Evolutionary conservation across 148 eudicot species (phyloP).

Genomic region (Heliosperma pusillum): DNA sequence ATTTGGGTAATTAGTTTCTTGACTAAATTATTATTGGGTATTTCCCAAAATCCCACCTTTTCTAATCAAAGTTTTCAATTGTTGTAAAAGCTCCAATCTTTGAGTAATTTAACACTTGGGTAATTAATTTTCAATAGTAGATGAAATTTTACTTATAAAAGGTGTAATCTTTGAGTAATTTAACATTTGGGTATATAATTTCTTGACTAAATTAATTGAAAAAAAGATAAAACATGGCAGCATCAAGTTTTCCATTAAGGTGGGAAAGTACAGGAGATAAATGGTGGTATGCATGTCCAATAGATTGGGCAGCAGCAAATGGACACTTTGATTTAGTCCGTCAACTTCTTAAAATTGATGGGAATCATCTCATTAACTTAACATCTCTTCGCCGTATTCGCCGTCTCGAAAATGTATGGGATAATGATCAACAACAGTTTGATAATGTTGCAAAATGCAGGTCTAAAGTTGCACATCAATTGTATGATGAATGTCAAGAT

Average conservation of each 20-base stretch:
- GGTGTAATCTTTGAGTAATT: background rate
- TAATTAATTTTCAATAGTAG: no score
- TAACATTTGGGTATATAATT: background rate
- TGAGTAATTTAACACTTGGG: no score
- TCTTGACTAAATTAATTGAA: background rate
- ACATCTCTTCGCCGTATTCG: conserved; percentile 86
- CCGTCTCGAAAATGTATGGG: conserved; percentile 94
- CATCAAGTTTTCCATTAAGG: conserved; percentile 57
- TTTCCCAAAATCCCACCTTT: conserved; percentile 15
- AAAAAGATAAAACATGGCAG: conserved; percentile 11
- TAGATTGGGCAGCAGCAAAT: conserved; percentile 95
- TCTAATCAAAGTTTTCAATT: no score
- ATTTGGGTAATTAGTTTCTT: background rate
- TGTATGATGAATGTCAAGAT: conserved; percentile 51
- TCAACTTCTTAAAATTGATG: conserved; percentile 75
- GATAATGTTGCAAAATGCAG: conserved; percentile 71
- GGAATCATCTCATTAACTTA: conserved; percentile 74
- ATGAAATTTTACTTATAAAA: no score
- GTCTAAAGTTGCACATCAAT: conserved; percentile 56
- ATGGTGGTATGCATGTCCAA: conserved; percentile 98
- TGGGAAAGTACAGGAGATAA: conserved; percentile 99
- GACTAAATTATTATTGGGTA: background rate
- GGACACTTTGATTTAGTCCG: conserved; percentile 90
- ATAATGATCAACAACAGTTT: conserved; percentile 59
- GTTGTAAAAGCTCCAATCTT: no score